Base-by-base conservation (phyloP, 2,329 filamentous ascomycete species). In the Claviceps digitariae region DNA sequence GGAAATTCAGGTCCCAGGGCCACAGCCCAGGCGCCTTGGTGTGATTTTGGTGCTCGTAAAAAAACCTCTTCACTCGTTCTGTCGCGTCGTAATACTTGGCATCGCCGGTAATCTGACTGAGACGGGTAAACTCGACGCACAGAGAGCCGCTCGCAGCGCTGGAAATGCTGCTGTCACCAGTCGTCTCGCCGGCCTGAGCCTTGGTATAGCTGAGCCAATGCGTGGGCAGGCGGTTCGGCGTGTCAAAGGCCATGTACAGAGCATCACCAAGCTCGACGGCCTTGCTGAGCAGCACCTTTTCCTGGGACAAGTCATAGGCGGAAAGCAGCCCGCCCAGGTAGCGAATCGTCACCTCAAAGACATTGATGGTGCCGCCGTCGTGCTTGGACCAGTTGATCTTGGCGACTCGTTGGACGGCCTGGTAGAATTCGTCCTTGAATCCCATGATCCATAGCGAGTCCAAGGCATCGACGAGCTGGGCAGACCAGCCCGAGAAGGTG, bases 61-160 rank as follows among this genome's bases (percentile, higher is more conserved):
- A 76, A 55, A 81, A 77, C 60, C 82, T 74, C 57, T 86, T 89
- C 56, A 91, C 77, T n/a, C 83, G 77, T 57, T 85, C 83, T 52
- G 87, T 78, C 5, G 84, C 85, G 66, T 88, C 84, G 65, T 85
- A 90, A 68, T 86, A 90, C 64, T 84, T 88, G 52, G 78, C 69
- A 55, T 89, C 74, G 50, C 79, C 80, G 0, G 86, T 88, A 54
- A 90, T 70, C 67, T 90, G 86, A 21, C 82, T 81, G 47, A 91
- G 72, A 6, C 86, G 74, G 2, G 84, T 88, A 63, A 90, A 88
- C 63, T 90, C 86, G 55, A 91, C 66, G 9, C 80, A 81, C 53
- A 90, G 72, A 10, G 84, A 86, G 34, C 85, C 86, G 17, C 69
- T 67, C n/a, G 71, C 72, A 29, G 74, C 74, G 8, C 68, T 66